A percentile compares a stretch with the other conserved stretches of the same genome.
Evolutionary conservation across 768 basidiomycete genomes (phyloP).

Genomic region (Rhodotorula toruloides): DNA sequence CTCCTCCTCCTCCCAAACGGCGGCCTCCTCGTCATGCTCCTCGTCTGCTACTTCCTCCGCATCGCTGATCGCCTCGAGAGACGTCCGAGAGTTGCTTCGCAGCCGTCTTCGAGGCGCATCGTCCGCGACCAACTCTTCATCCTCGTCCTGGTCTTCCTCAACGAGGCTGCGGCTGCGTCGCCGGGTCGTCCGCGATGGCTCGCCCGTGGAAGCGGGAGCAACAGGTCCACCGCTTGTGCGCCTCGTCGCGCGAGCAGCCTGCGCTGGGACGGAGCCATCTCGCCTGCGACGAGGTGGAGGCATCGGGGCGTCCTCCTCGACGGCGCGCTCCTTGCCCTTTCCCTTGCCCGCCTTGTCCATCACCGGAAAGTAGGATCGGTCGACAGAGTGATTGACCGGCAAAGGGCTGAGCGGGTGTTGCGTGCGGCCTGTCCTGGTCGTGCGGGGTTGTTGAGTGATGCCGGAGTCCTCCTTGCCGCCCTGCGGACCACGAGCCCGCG

Average conservation of each 20-base stretch:
- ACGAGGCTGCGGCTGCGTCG: not conserved
- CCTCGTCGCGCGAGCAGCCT: constrained; percentile 8
- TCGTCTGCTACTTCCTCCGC: not conserved
- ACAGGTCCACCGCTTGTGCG: constrained; percentile 17
- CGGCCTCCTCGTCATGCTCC: not conserved
- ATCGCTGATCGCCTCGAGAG: not conserved
- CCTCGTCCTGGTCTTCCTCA: not conserved
- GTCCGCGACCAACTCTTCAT: not conserved
- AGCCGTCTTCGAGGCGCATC: too few relatives aligned
- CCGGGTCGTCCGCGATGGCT: constrained; percentile 5
- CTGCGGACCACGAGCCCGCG: too few relatives aligned
- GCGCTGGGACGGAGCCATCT: not conserved
- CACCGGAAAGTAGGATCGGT: too few relatives aligned
- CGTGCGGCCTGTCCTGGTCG: not conserved
- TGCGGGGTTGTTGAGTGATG: constrained; percentile 18
- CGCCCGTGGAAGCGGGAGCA: not conserved
- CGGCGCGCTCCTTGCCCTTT: constrained; percentile 18
- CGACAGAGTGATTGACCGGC: constrained; percentile 11
- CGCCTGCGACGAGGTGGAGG: not conserved
- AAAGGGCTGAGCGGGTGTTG: constrained; percentile 19
- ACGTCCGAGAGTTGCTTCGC: not conserved
- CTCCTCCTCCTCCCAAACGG: constrained; percentile 4
- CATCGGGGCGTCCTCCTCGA: not conserved
- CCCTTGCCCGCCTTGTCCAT: not conserved
- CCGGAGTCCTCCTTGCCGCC: not conserved